Percentiles rank a stretch among this genome's conserved stretches.
phyloP scores from a whole-genome alignment of 768 basidiomycete species.

The Lactarius deliciosus region DNA sequence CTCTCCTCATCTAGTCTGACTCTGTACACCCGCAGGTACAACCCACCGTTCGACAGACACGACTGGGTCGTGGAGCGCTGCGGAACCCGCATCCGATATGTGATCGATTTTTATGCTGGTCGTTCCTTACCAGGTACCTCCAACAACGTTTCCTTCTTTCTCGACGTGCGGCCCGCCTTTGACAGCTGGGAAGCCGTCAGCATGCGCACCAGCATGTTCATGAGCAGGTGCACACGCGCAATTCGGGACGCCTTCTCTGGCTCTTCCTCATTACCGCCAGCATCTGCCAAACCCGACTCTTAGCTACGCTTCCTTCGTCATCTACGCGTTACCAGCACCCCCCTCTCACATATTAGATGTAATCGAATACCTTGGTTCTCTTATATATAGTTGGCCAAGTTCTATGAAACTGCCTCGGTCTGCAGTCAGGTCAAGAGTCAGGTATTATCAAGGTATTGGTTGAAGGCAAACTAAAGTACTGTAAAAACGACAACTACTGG shows the following conservation, averaged over 20 bases:
- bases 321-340: not conserved
- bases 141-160: constrained; percentile 78
- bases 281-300: constrained; percentile 12
- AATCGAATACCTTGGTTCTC: not conserved
- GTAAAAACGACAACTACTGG: too few species aligned
- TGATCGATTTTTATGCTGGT: constrained; percentile 98
- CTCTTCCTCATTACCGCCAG: constrained; percentile 28
- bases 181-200: constrained; percentile 93
- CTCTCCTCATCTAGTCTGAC: constrained; percentile 13
- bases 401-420: too few species aligned
- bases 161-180: constrained; percentile 92
- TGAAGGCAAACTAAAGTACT: too few species aligned
- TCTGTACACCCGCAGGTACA: constrained; percentile 57
- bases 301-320: not conserved
- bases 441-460: too few species aligned
- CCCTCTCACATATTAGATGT: not conserved
- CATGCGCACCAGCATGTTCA: constrained; percentile 69
- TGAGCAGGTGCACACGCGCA: constrained; percentile 38
- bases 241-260: constrained; percentile 20
- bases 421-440: too few species aligned
- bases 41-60: constrained; percentile 94
- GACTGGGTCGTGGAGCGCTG: constrained; percentile 97
- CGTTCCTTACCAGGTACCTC: constrained; percentile 47
- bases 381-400: too few species aligned
- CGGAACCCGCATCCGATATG: constrained; percentile 84